Conservation (phyloP, 148 eudicot species). For the Selenicereus undatus region DNA sequence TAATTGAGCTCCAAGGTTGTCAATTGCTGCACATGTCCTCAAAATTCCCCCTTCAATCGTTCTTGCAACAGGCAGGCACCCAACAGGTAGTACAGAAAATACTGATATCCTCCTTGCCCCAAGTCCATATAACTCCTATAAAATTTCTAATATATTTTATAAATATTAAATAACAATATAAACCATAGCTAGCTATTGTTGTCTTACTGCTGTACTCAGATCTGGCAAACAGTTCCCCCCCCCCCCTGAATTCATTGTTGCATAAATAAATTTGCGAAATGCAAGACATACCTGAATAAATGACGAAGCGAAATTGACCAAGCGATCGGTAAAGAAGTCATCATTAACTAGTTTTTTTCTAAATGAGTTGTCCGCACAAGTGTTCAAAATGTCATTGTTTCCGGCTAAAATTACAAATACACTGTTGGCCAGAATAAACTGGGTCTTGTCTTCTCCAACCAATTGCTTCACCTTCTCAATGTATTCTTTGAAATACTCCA, state of each 20-base stretch:
- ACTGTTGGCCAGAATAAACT: slow-evolving; percentile 35
- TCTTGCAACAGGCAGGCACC: slow-evolving; percentile 50
- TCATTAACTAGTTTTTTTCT: slow-evolving; percentile 36
- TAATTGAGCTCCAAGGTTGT: slow-evolving; percentile 34
- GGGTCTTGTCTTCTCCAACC: slow-evolving; percentile 42
- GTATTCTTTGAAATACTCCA: slow-evolving; percentile 52
- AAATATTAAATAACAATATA: no score
- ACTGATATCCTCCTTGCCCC: slow-evolving; percentile 44
- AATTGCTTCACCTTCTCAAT: slow-evolving; percentile 31
- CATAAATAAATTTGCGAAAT: no score
- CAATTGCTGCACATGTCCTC: slow-evolving; percentile 31
- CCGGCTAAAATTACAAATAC: slow-evolving; percentile 41
- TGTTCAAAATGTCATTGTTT: slow-evolving; percentile 58
- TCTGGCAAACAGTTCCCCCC: no score
- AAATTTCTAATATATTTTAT: background rate
- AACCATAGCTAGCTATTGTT: no score
- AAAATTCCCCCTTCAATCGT: slow-evolving; percentile 37
- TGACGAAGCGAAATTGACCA: slow-evolving; percentile 37
- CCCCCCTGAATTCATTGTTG: no score
- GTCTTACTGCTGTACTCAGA: no score
- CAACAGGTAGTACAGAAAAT: slow-evolving; percentile 45
- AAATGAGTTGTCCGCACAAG: slow-evolving; percentile 39
- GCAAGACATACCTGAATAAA: slow-evolving; percentile 45
- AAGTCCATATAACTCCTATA: slow-evolving; percentile 32
- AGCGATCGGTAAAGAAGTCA: slow-evolving; percentile 41